A percentile compares a stretch with the other conserved stretches of the same genome.
phyloP scores from a whole-genome alignment of 257 asterid species.

The Cordia subcordata region DNA sequence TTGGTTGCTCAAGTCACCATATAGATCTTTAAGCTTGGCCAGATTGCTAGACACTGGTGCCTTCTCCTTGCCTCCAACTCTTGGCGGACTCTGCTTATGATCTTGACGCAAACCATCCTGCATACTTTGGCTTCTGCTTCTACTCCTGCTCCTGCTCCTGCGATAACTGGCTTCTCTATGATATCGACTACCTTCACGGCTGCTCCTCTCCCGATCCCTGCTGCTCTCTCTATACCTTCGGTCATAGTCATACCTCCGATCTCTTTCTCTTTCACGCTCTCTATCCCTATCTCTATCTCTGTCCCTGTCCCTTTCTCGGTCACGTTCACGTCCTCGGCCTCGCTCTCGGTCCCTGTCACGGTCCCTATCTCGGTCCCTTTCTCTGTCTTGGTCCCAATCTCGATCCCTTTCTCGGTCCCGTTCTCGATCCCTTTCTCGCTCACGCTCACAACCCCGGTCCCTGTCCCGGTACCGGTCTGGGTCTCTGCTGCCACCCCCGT shows the following conservation, averaged over 20 bases:
- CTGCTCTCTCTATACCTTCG: conserved; percentile 48
- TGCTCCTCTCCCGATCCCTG: conserved; percentile 59
- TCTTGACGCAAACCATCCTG: conserved; percentile 34
- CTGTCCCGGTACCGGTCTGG: conserved; percentile 20
- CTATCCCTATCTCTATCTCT: conserved; percentile 27
- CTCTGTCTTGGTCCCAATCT: conserved; percentile 22
- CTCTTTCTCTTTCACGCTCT: conserved; percentile 29
- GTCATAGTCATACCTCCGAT: conserved; percentile 34
- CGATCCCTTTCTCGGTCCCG: conserved; percentile 28
- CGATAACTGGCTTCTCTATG: conserved; percentile 43
- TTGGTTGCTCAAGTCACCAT: conserved; percentile 61
- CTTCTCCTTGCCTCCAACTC: conserved; percentile 46
- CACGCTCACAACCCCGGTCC: conserved; percentile 17
- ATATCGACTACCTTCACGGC: conserved; percentile 29
- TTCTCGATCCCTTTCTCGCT: conserved; percentile 24
- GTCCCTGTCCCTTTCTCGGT: conserved; percentile 25
- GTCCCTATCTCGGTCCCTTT: conserved; percentile 32
- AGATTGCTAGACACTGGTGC: conserved; percentile 68
- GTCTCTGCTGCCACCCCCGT: conserved; percentile 31
- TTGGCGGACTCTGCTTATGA: conserved; percentile 40
- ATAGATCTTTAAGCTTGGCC: conserved; percentile 84
- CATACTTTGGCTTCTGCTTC: conserved; percentile 49
- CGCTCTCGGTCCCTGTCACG: conserved; percentile 26
- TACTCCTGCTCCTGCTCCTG: conserved; percentile 56
- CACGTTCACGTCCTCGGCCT: conserved; percentile 13